Conservation (phyloP, 169 alveolate genomes). For the Perkinsus marinus region DNA sequence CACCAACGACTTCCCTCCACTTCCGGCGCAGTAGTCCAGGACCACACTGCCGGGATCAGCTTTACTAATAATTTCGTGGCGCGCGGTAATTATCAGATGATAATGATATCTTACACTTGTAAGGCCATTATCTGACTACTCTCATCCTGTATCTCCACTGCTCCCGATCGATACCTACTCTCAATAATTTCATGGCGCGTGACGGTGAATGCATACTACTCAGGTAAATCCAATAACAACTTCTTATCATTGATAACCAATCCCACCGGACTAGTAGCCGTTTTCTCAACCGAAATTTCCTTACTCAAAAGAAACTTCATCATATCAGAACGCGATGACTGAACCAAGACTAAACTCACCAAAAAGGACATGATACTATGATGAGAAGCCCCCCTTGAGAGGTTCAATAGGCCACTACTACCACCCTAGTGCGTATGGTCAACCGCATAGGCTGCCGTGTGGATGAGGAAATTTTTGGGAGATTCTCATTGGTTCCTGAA, state of each 20-base stretch:
- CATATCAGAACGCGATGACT: neutral
- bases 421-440: too few relatives aligned
- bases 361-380: too few relatives aligned
- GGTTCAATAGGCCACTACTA: too few relatives aligned
- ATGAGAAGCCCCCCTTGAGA: too few relatives aligned
- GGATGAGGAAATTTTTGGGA: too few relatives aligned
- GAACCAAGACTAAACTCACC: neutral
- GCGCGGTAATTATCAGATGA: neutral
- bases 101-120: constrained; percentile 19
- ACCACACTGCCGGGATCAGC: constrained; percentile 75
- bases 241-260: constrained; percentile 46
- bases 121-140: constrained; percentile 61
- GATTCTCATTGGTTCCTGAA: too few relatives aligned
- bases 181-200: neutral
- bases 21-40: constrained; percentile 82
- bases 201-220: constrained; percentile 28
- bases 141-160: constrained; percentile 83
- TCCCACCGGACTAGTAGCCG: constrained; percentile 33
- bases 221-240: constrained; percentile 58
- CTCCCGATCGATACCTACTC: constrained; percentile 40
- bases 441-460: too few relatives aligned
- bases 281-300: neutral
- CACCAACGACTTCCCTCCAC: constrained; percentile 83
- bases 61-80: constrained; percentile 30
- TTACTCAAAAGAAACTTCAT: neutral